Conservation (phyloP, 2,329 filamentous ascomycete species). For the Talaromyces marneffei region DNA sequence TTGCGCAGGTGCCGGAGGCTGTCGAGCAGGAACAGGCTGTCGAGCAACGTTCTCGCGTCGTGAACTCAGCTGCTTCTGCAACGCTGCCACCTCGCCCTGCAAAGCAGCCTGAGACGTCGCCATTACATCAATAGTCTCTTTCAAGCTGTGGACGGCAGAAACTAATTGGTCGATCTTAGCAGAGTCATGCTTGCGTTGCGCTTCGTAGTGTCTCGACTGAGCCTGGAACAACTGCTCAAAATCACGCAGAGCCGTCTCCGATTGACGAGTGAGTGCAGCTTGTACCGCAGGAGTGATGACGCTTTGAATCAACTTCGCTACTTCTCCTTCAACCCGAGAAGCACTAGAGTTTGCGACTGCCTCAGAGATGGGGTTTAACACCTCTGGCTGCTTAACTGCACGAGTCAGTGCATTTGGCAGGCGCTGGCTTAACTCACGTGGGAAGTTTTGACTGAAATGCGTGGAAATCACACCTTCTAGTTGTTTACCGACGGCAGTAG, state of each 20-base stretch:
- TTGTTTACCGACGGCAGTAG: constrained; percentile 64
- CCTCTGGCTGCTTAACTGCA: constrained; percentile 66
- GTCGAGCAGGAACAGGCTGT: constrained; percentile 18
- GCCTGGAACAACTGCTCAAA: constrained; percentile 57
- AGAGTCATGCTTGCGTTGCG: constrained; percentile 48
- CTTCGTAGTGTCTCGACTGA: constrained; percentile 48
- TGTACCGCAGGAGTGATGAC: constrained; percentile 63
- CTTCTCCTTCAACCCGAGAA: constrained; percentile 63
- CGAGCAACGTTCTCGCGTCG: constrained; percentile 16
- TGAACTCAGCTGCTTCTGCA: constrained; percentile 26
- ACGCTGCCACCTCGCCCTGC: constrained; percentile 36
- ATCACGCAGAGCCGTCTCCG: constrained; percentile 62
- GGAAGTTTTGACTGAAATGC: constrained; percentile 59
- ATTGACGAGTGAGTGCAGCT: constrained; percentile 58
- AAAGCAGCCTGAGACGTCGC: constrained; percentile 38
- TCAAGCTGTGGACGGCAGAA: constrained; percentile 47
- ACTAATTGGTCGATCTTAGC: constrained; percentile 58
- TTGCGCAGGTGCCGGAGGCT: constrained; percentile 15
- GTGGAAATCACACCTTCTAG: constrained; percentile 63
- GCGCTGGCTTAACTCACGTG: constrained; percentile 65
- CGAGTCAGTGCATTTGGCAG: constrained; percentile 63
- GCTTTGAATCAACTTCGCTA: constrained; percentile 56
- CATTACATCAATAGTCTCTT: constrained; percentile 47
- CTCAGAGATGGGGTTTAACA: constrained; percentile 67
- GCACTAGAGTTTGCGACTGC: constrained; percentile 62